Conservation (phyloP, 1,284 basidiomycete genomes). For the Ustilago shanxiensis region DNA sequence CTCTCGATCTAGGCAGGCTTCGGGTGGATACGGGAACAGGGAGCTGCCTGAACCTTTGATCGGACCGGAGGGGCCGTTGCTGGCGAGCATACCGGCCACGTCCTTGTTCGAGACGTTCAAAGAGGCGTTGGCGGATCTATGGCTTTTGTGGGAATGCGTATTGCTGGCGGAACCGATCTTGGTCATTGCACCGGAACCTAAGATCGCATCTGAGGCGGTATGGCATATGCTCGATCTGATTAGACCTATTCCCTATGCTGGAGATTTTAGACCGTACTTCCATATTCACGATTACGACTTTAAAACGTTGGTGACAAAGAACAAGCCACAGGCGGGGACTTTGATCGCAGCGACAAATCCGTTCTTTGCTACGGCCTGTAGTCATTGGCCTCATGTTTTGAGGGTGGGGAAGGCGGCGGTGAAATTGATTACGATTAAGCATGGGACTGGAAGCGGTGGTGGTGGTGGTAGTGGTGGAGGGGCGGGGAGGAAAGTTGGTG, state of each 20-base stretch:
- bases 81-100: slow-evolving; percentile 81
- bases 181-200: slow-evolving; percentile 83
- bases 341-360: slow-evolving; percentile 95
- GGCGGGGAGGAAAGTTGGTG: slow-evolving; percentile 19
- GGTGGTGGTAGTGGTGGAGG: slow-evolving; percentile 4
- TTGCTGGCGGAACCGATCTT: slow-evolving; percentile 83
- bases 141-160: slow-evolving; percentile 81
- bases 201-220: slow-evolving; percentile 82
- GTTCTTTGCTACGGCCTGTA: slow-evolving; percentile 86
- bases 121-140: slow-evolving; percentile 77
- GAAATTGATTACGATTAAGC: slow-evolving; percentile 48
- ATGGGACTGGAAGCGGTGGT: slow-evolving; percentile 5
- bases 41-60: slow-evolving; percentile 47
- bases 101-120: slow-evolving; percentile 63
- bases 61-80: slow-evolving; percentile 54
- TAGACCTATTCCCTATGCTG: slow-evolving; percentile 85
- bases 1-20: slow-evolving; percentile 20
- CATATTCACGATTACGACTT: slow-evolving; percentile 95
- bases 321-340: slow-evolving; percentile 85
- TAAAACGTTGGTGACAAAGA: slow-evolving; percentile 80
- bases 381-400: slow-evolving; percentile 90
- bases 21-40: slow-evolving; percentile 9
- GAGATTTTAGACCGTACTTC: slow-evolving; percentile 92
- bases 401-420: slow-evolving; percentile 73
- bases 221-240: slow-evolving; percentile 80